phyloP scores from a whole-genome alignment of 1,284 basidiomycete genomes.

The Marasmius tenuissimus region DNA sequence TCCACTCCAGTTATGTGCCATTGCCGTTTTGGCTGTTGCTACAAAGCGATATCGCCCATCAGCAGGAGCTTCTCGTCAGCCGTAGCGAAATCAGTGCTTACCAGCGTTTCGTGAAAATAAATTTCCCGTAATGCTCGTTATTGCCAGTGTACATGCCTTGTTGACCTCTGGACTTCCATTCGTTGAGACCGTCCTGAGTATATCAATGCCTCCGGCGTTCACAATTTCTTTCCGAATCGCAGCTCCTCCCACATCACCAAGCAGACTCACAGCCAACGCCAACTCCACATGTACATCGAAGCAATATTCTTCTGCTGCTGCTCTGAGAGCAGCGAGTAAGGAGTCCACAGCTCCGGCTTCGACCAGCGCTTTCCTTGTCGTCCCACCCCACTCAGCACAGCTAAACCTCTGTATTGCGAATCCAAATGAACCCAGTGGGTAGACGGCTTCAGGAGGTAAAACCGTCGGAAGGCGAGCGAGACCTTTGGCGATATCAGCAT shows the following conservation, averaged over 20 bases:
- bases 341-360: conserved; percentile 22
- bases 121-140: conserved; percentile 25
- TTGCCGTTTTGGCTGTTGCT: conserved; percentile 12
- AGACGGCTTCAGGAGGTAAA: conserved; percentile 16
- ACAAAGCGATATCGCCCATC: background rate
- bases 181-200: conserved; percentile 20
- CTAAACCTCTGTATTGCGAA: conserved; percentile 24
- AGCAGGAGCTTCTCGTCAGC: background rate
- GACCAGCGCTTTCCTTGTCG: conserved; percentile 21
- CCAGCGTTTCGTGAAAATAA: conserved; percentile 27
- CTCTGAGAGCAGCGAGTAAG: conserved; percentile 25
- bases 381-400: conserved; percentile 26
- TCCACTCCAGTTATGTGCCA: background rate
- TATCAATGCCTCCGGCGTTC: conserved; percentile 25
- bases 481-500: conserved; percentile 23
- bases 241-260: conserved; percentile 25
- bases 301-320: conserved; percentile 20
- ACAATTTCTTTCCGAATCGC: conserved; percentile 27
- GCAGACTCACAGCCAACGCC: conserved; percentile 23
- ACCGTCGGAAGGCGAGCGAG: conserved; percentile 25
- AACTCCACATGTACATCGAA: conserved; percentile 25
- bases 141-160: conserved; percentile 26
- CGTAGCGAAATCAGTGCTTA: conserved; percentile 6
- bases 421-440: conserved; percentile 22
- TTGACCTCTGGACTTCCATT: conserved; percentile 17